Evolutionary conservation across 805 yeast genomes (phyloP), one percentile per base, ranked within the genome.

Genomic region (Yarrowia osloensis): DNA sequence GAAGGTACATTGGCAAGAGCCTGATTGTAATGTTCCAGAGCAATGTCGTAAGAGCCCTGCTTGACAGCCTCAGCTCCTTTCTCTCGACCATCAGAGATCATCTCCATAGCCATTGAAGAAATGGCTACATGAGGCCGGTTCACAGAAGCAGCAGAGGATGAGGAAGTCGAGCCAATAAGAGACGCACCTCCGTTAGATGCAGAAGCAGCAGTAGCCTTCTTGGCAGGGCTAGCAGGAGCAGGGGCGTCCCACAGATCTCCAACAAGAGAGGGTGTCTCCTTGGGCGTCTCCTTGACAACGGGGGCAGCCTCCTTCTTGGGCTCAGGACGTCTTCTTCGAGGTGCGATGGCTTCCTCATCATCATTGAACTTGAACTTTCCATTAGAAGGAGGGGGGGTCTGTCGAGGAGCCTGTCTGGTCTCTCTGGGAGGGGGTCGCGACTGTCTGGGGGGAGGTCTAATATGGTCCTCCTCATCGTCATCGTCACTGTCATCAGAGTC

Each of bases 41-140:
- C 93, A 4, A 79, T 74, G 4, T 86, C 75, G 74, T 88, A 95
- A 75, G 95, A 94, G 21, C 99, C 99, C n/a, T 85, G 82, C 67
- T 85, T 84, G 79, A 87, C 95, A 0, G 86, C 81, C 19, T 81
- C 81, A 7, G 85, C 78, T 6, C 92, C 99, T 28, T 78, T 79
- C 7, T 71, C 68, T 17, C 80, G 73, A 15, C 76, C 67, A 2
- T 73, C 68, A 1, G 68, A 49, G 22, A 75, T 70, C 72, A 76
- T 70, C 49, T 77, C 77, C 57, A 73, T 55, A 24, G 73, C 75
- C 15, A 77, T 71, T 11, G 78, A 66, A 1, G 76, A 68, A n/a
- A 76, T 69, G 1, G 65, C 37, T 11, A 74, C 70, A 7, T 69
- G 68, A 4, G 73, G 70, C 26, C 78, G 13, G 15, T 29, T 28